phyloP scores from a whole-genome alignment of 2,329 filamentous ascomycete genomes.

The Ambrosiella cleistominuta region DNA sequence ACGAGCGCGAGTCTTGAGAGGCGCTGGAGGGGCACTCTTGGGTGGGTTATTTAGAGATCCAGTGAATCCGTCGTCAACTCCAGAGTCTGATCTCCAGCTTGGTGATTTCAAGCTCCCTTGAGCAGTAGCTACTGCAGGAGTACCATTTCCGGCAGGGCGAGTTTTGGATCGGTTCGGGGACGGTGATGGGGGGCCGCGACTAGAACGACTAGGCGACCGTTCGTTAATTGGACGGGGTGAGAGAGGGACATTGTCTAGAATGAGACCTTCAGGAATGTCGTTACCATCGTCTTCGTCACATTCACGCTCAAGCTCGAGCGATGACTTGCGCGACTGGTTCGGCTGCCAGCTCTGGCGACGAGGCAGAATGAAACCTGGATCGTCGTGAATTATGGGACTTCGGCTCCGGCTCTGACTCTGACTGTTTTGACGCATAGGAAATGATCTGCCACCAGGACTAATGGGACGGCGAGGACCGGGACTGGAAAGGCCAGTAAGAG shows the following conservation, averaged over 20 bases:
- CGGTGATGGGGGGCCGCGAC: slow-evolving; percentile 9
- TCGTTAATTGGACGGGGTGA: slow-evolving; percentile 50
- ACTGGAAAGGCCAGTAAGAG: slow-evolving; percentile 18
- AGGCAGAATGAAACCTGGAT: slow-evolving; percentile 24
- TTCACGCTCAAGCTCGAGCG: slow-evolving; percentile 55
- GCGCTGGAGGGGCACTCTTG: slow-evolving; percentile 19
- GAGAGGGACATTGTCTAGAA: slow-evolving; percentile 68
- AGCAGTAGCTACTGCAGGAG: slow-evolving; percentile 39
- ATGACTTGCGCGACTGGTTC: slow-evolving; percentile 44
- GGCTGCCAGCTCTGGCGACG: slow-evolving; percentile 57
- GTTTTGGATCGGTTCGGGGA: slow-evolving; percentile 21
- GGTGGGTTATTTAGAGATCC: slow-evolving; percentile 16
- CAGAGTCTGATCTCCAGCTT: slow-evolving; percentile 31
- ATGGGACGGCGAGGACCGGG: slow-evolving; percentile 5
- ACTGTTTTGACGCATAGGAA: slow-evolving; percentile 10
- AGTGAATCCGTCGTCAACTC: slow-evolving; percentile 16
- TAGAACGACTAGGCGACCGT: slow-evolving; percentile 19
- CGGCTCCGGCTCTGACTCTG: slow-evolving; percentile 24
- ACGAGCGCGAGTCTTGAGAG: slow-evolving; percentile 40
- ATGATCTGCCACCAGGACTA: slow-evolving; percentile 9
- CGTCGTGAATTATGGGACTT: slow-evolving; percentile 30
- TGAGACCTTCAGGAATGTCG: slow-evolving; percentile 59
- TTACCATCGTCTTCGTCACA: slow-evolving; percentile 60
- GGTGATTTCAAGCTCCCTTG: slow-evolving; percentile 43
- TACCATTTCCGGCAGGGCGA: slow-evolving; percentile 45